phyloP scores from a whole-genome alignment of 352 stramenopile species.

The Phytophthora pluvialis region DNA sequence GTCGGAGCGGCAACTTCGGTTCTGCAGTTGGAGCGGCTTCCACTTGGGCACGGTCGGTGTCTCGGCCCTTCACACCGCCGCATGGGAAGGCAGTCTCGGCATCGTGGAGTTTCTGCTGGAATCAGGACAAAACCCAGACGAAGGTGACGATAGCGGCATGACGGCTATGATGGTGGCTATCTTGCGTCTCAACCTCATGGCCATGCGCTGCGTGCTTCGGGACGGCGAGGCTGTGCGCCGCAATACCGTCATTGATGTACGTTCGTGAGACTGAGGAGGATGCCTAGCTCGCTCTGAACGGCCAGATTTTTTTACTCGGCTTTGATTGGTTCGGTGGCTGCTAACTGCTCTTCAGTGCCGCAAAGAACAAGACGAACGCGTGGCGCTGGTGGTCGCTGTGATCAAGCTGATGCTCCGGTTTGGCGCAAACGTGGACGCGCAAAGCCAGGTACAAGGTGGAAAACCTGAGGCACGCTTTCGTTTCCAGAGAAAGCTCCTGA shows the following conservation, averaged over 20 bases:
- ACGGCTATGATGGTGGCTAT: conserved; percentile 39
- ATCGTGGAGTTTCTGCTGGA: conserved; percentile 35
- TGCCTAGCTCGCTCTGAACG: background rate
- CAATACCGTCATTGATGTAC: conserved; percentile 34
- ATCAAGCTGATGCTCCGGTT: conserved; percentile 19
- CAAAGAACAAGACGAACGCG: conserved; percentile 19
- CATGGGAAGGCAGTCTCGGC: conserved; percentile 23
- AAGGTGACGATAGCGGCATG: conserved; percentile 21
- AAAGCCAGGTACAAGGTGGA: conserved; percentile 12
- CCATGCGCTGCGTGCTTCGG: conserved; percentile 34
- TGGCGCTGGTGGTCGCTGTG: conserved; percentile 3
- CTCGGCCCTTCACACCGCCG: conserved; percentile 34
- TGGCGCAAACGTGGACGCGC: conserved; percentile 16
- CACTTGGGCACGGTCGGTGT: conserved; percentile 29
- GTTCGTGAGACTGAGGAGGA: background rate
- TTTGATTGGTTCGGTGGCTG: background rate
- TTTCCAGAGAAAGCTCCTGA: background rate
- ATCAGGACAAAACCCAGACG: conserved; percentile 25
- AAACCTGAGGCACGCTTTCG: no score
- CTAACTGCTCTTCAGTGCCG: conserved; percentile 21
- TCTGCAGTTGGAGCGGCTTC: conserved; percentile 34
- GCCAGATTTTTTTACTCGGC: background rate
- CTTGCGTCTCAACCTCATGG: conserved; percentile 30
- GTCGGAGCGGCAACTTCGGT: conserved; percentile 6
- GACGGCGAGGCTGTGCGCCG: conserved; percentile 16